Conservation (phyloP, 192 early-diverging fungal species). For the Linnemannia elongata region DNA sequence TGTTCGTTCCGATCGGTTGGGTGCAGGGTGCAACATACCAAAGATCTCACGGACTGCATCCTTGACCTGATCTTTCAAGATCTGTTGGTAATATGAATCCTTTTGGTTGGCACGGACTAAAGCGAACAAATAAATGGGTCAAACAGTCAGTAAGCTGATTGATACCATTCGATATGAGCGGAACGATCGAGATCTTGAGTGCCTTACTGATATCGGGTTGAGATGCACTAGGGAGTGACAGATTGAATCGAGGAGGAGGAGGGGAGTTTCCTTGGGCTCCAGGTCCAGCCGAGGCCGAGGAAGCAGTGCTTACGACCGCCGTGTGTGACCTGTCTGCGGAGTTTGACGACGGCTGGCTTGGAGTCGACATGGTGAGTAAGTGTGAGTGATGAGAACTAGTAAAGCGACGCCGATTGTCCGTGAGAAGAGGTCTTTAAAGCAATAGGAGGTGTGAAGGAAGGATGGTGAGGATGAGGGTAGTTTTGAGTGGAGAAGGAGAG, state of each 20-base stretch:
- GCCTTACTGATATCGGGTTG: conserved; percentile 82
- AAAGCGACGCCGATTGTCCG: background rate
- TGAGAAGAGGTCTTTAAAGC: background rate
- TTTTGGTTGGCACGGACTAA: conserved; percentile 92
- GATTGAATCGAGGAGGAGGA: conserved; percentile 41
- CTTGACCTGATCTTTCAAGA: conserved; percentile 73
- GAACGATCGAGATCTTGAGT: background rate
- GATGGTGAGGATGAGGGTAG: background rate
- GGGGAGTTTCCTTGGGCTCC: background rate
- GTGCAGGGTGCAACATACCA: conserved; percentile 58
- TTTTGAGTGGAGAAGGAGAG: background rate
- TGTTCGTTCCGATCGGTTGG: background rate
- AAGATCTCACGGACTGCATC: conserved; percentile 71
- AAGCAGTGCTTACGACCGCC: background rate
- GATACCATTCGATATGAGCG: background rate
- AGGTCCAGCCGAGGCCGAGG: conserved; percentile 10
- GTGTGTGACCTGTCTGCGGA: conserved; percentile 54
- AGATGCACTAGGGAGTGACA: conserved; percentile 76
- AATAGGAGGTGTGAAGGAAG: background rate
- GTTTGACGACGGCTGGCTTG: conserved; percentile 23
- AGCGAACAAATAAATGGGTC: background rate
- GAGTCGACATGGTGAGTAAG: background rate
- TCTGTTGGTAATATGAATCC: conserved; percentile 85
- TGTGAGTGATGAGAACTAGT: background rate
- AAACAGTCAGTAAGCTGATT: background rate